A percentile compares a stretch with the other conserved stretches of the same genome.
Conservation (phyloP, 169 alveolate genomes). For the Ichthyophthirius multifiliis region DNA sequence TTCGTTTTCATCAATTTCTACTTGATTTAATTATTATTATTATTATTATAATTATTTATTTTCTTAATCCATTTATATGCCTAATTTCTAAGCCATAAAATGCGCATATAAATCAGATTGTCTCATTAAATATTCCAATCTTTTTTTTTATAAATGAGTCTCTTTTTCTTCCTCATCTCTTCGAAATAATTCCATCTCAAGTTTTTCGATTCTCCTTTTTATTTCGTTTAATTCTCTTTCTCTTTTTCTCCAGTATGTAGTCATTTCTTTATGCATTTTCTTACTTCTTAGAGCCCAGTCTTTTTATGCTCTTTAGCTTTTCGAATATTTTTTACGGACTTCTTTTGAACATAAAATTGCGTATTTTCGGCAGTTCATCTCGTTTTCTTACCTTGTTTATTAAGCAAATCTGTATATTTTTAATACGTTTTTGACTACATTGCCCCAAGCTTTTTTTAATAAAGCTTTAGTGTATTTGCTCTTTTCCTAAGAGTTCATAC, state of each 20-base stretch:
- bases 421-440: slow-evolving; percentile 69
- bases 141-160: slow-evolving; percentile 71
- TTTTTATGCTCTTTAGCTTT: slow-evolving; percentile 69
- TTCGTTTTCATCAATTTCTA: slow-evolving; percentile 52
- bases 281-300: slow-evolving; percentile 75
- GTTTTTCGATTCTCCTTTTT: slow-evolving; percentile 79
- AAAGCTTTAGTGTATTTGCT: slow-evolving; percentile 46
- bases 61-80: slow-evolving; percentile 67
- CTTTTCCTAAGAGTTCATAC: slow-evolving; percentile 45
- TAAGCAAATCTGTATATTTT: slow-evolving; percentile 61
- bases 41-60: slow-evolving; percentile 21
- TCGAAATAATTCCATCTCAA: slow-evolving; percentile 75
- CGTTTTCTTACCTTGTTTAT: slow-evolving; percentile 69
- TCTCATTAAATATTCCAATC: slow-evolving; percentile 84
- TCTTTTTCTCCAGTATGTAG: slow-evolving; percentile 79
- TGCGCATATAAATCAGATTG: slow-evolving; percentile 85
- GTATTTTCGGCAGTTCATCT: slow-evolving; percentile 66
- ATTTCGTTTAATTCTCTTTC: slow-evolving; percentile 86
- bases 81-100: slow-evolving; percentile 86
- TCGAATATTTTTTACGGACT: slow-evolving; percentile 72
- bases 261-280: slow-evolving; percentile 79
- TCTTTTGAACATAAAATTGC: slow-evolving; percentile 74
- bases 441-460: slow-evolving; percentile 66
- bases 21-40: slow-evolving; percentile 19
- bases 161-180: slow-evolving; percentile 87